Base-by-base conservation (phyloP, 2,329 filamentous ascomycete species). In the Colletotrichum navitas region DNA sequence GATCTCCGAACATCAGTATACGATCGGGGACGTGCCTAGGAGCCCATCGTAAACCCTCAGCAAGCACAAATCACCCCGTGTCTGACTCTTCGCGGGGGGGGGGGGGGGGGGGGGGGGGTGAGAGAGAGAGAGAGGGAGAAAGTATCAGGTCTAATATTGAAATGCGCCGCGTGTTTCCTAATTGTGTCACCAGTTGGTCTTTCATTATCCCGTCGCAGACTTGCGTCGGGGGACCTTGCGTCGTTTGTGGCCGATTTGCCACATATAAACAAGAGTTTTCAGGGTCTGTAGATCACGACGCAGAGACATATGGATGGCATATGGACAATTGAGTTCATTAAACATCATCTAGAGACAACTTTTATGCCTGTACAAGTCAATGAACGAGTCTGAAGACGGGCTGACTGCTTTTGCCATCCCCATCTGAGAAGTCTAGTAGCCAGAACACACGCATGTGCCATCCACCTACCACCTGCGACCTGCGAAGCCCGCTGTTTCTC, bases 331-430 rank as follows among this genome's bases (percentile, higher is more conserved):
- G 59, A 47, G 45, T 68, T 71, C 65, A 71, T 68, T 71, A 49
- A 47, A n/a, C 68, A 59, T 68, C 60, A 60, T 71, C 69, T 71
- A 71, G 39, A 51, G 54, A 71, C 49, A 60, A 64, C 68, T 61
- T 71, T 65, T 69, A 21, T 71, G 52, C 69, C 63, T 49, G 7
- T 47, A 55, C 29, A 55, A 59, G 56, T 51, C 24, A 45, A 63
- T 61, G 18, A 32, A 60, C 45, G 34, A 43, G 16, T 24, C 62
- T 32, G 52, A 21, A 65, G 39, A 51, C 34, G 29, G 52, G 43
- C 24, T 16, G 49, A 45, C 41, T 63, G 52, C 32, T 43, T 26
- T 24, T 56, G 43, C 36, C 55, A 43, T 52, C n/a, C 47, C 59
- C 64, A 29, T 52, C 52, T 24, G 45, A 69, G 60, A 68, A 59